Evolutionary conservation across 768 basidiomycete species (phyloP), one percentile per base, ranked within the genome.

Genomic region (Ramaria sp.): DNA sequence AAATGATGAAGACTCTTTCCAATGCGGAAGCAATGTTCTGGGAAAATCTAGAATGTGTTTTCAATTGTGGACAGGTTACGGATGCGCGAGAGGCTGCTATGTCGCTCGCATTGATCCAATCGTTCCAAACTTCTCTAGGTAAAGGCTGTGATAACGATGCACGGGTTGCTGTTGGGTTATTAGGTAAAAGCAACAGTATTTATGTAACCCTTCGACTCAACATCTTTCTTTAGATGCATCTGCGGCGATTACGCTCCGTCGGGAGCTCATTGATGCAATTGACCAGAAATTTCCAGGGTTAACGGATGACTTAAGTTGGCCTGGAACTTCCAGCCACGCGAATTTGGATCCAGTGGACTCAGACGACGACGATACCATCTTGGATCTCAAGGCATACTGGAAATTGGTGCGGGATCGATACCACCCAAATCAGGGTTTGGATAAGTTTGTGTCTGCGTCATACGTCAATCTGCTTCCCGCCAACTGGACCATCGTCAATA

Each of bases 201-300:
- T 41, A 16, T 8, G 4, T 27, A 13, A 30, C 50, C 56, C 2
- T 36, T 37, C 48, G 30, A 50, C 22, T 24, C 18, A 27, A 4
- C 32, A 34, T 8, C 20, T 38, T n/a, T n/a, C 7, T 47, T 8
- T 59, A 95, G 94, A 95, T 65, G 70, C 76, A 13, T 82, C 83
- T 2, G 73, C 83, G 0, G 78, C 88, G 4, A 77, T 93, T 43
- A 91, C 90, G 0, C 73, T 96, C 1, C 81, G 83, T 8, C 78
- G 90, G 16, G 95, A 98, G 63, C 79, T 97, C 73, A 66, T 93
- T 15, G 92, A 95, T 59, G 79, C 79, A 15, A 84, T 94, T 48
- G 74, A 78, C 1, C 67, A 79, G 62, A 96, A 96, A 64, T 79
- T 86, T 56, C 70, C 73, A 2, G 63, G 71, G 12, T 34, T 62